Conservation (phyloP, 805 yeast species). For the Candida coquimbonensis region DNA sequence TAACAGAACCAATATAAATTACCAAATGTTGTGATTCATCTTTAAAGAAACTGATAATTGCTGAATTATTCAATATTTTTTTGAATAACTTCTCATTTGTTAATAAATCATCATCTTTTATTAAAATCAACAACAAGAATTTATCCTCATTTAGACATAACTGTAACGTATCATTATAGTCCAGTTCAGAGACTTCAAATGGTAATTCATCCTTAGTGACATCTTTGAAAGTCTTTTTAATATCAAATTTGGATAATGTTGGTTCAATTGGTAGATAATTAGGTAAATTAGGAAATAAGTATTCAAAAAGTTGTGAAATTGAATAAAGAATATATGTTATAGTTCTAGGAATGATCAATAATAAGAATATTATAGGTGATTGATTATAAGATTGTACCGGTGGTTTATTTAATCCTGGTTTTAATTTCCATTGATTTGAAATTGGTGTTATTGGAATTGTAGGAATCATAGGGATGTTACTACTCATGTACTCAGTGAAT, state of each 20-base stretch:
- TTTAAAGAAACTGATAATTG: background rate
- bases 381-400: slow-evolving; percentile 3
- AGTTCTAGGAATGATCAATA: slow-evolving; percentile 50
- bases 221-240: slow-evolving; percentile 8
- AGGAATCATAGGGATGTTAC: slow-evolving; percentile 14
- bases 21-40: slow-evolving; percentile 38
- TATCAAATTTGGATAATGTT: slow-evolving; percentile 9
- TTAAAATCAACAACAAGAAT: slow-evolving; percentile 15
- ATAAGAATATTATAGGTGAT: slow-evolving; percentile 39
- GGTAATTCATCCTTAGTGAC: slow-evolving; percentile 12
- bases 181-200: slow-evolving; percentile 12
- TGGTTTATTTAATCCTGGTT: slow-evolving; percentile 9
- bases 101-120: slow-evolving; percentile 16
- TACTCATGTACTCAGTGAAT: background rate
- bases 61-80: slow-evolving; percentile 34
- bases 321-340: slow-evolving; percentile 37
- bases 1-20: slow-evolving; percentile 58
- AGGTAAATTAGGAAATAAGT: slow-evolving; percentile 30
- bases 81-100: slow-evolving; percentile 35
- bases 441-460: slow-evolving; percentile 28
- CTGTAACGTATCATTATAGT: slow-evolving; percentile 18
- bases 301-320: slow-evolving; percentile 26
- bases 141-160: slow-evolving; percentile 15
- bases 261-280: slow-evolving; percentile 28
- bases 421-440: slow-evolving; percentile 22